These are phyloP conservation scores for Backusella morwellensis DNA, from an alignment of 192 early-diverging fungal genomes.

Conservation along the genomic window DNA sequence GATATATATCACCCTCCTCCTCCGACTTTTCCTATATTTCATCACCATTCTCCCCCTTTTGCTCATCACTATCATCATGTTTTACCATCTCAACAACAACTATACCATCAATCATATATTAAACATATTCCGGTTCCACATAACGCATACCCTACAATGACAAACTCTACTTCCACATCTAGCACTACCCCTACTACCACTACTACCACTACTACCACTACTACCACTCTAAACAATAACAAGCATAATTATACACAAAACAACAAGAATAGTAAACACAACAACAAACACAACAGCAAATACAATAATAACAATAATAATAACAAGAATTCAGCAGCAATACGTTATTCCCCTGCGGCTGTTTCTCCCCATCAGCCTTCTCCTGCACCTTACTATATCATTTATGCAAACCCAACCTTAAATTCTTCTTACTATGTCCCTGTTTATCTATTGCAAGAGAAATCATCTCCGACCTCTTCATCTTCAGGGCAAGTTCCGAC, in stretches of 20 bases:
- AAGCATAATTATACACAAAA: neutral
- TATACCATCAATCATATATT: neutral
- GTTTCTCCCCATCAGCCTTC: neutral
- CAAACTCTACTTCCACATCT: neutral
- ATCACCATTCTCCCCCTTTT: neutral
- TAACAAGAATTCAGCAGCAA: neutral
- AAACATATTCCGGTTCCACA: neutral
- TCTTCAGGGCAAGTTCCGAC: neutral
- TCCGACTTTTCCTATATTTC: neutral
- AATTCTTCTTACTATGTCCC: slow-evolving; percentile 5
- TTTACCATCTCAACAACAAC: neutral
- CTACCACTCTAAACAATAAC: neutral
- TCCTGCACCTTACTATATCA: neutral
- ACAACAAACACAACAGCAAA: neutral
- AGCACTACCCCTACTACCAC: neutral
- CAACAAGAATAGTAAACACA: neutral
- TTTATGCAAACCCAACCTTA: slow-evolving; percentile 5
- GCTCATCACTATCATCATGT: neutral
- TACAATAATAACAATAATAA: neutral
- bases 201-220: neutral
- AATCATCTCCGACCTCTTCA: neutral
- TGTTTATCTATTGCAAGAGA: neutral
- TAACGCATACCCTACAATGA: neutral
- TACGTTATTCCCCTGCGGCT: neutral
- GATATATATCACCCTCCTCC: slow-evolving; percentile 5